Evolutionary conservation across 2,329 filamentous ascomycete genomes (phyloP).

Genomic region (Hymenoscyphus scutula): DNA sequence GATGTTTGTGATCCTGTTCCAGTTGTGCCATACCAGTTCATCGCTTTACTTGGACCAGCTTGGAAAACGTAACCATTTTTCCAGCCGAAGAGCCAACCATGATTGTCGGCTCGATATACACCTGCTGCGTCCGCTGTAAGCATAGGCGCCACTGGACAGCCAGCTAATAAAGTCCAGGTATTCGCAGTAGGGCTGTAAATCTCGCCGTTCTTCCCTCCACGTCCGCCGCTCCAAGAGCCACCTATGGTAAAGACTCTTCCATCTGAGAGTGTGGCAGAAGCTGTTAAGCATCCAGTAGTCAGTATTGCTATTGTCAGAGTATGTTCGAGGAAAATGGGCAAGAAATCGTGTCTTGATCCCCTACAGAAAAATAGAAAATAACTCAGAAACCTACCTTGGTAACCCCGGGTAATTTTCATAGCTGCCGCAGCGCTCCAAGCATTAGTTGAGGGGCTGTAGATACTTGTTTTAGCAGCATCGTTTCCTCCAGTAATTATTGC

Average conservation of each 20-base stretch:
- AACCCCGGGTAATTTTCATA: conserved; percentile 51
- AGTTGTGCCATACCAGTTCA: conserved; percentile 53
- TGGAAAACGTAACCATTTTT: conserved; percentile 29
- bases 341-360: no score
- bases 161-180: conserved; percentile 46
- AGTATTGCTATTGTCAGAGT: no score
- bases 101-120: conserved; percentile 49
- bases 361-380: no score
- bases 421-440: conserved; percentile 41
- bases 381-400: no score
- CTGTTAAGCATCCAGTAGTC: no score
- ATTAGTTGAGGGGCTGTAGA: conserved; percentile 37
- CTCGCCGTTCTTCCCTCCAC: conserved; percentile 54
- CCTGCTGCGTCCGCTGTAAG: conserved; percentile 47
- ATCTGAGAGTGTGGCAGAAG: conserved; percentile 49
- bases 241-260: conserved; percentile 56
- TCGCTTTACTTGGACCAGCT: conserved; percentile 38
- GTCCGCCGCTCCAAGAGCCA: conserved; percentile 52
- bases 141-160: conserved; percentile 47
- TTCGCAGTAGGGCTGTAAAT: conserved; percentile 47
- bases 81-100: conserved; percentile 44
- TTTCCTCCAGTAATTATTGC: conserved; percentile 55
- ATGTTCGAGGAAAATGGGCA: no score
- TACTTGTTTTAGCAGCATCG: conserved; percentile 46
- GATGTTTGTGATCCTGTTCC: conserved; percentile 41